Percentiles rank a stretch among this genome's conserved stretches.
phyloP scores from a whole-genome alignment of 441 rosid species.

The Bruguiera hainesii region DNA sequence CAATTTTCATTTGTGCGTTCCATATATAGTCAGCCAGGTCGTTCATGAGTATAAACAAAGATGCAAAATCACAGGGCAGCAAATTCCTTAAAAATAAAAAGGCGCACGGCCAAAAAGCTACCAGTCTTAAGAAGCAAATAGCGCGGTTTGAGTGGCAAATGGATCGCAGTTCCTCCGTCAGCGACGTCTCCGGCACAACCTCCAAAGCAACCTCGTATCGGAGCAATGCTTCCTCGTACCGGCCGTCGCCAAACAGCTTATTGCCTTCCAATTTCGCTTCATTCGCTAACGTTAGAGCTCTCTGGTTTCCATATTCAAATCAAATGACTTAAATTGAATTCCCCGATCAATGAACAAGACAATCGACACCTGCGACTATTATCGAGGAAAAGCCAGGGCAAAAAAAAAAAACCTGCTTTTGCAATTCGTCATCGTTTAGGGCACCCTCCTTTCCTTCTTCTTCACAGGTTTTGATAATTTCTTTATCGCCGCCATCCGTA shows the following conservation, averaged over 20 bases:
- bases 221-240: constrained; percentile 74
- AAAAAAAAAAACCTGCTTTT: constrained; percentile 41
- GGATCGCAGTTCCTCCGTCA: constrained; percentile 52
- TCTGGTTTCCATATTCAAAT: constrained; percentile 30
- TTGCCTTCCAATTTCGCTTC: constrained; percentile 85
- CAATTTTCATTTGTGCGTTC: too few species aligned
- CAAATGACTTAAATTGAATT: not conserved
- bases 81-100: too few species aligned
- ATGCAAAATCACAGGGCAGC: too few species aligned
- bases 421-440: constrained; percentile 31
- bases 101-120: constrained; percentile 20
- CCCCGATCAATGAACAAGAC: not conserved
- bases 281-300: constrained; percentile 54
- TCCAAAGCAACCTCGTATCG: constrained; percentile 64
- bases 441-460: constrained; percentile 16
- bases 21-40: not conserved
- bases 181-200: constrained; percentile 41
- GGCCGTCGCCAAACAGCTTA: constrained; percentile 53
- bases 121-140: constrained; percentile 76
- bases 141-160: constrained; percentile 78
- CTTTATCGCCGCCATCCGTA: constrained; percentile 25
- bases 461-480: constrained; percentile 14
- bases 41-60: too few species aligned
- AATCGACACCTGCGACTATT: not conserved
- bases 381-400: not conserved